Conservation (phyloP, 1,139 yeast species). For the Eremothecium gossypii region DNA sequence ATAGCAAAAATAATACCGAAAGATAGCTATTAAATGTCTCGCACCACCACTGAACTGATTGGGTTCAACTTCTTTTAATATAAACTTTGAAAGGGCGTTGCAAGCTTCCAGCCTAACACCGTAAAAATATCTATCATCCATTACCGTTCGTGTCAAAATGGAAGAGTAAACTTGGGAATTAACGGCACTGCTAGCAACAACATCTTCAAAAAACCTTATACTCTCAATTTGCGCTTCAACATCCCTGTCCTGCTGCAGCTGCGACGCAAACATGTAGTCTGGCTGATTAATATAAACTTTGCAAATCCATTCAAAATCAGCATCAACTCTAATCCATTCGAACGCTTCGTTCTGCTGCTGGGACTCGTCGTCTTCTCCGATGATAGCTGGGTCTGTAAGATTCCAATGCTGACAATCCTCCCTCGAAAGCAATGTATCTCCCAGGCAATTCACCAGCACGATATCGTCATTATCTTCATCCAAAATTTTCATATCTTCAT, state of each 20-base stretch:
- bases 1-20: constrained; percentile 64
- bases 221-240: constrained; percentile 94
- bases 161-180: constrained; percentile 58
- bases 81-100: constrained; percentile 57
- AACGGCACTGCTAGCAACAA: constrained; percentile 38
- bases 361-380: constrained; percentile 29
- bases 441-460: constrained; percentile 53
- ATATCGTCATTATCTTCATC: constrained; percentile 19
- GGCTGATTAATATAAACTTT: constrained; percentile 76
- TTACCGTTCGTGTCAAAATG: constrained; percentile 63
- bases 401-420: constrained; percentile 64
- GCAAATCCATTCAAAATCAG: constrained; percentile 96
- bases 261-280: constrained; percentile 91
- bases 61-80: constrained; percentile 48
- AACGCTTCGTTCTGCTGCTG: constrained; percentile 62
- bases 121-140: constrained; percentile 80
- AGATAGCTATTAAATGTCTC: constrained; percentile 61
- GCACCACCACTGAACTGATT: constrained; percentile 54
- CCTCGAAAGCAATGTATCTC: constrained; percentile 60
- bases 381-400: constrained; percentile 61
- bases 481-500: constrained; percentile 20
- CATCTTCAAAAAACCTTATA: constrained; percentile 56
- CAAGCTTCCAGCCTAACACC: constrained; percentile 90
- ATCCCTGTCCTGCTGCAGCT: constrained; percentile 87
- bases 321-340: constrained; percentile 95